Evolutionary conservation across 2,329 filamentous ascomycete genomes (phyloP).

Genomic region (Xylaria sp.): DNA sequence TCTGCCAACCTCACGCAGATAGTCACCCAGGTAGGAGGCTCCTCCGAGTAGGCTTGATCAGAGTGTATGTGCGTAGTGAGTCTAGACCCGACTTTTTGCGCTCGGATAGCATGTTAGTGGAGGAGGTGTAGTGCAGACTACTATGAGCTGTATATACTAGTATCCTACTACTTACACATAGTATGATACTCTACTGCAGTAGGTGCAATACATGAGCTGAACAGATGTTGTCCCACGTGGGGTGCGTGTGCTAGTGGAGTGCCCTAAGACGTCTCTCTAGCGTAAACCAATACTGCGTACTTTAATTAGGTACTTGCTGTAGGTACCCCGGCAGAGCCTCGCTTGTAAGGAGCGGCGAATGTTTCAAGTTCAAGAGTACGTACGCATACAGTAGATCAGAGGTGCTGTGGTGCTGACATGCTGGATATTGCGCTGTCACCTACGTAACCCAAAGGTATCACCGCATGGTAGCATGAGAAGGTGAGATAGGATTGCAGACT

Average conservation of each 20-base stretch:
- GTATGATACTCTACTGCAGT: neutral
- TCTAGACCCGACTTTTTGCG: slow-evolving; percentile 8
- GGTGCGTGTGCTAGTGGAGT: slow-evolving; percentile 5
- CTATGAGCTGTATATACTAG: neutral
- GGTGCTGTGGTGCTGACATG: slow-evolving; percentile 18
- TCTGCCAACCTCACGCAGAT: neutral
- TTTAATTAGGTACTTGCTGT: neutral
- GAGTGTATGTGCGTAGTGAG: slow-evolving; percentile 2
- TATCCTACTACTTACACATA: neutral
- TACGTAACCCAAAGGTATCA: slow-evolving; percentile 18
- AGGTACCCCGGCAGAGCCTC: neutral
- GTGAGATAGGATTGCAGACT: slow-evolving; percentile 14
- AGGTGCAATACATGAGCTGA: slow-evolving; percentile 6
- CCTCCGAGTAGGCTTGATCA: neutral
- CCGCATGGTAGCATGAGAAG: slow-evolving; percentile 24
- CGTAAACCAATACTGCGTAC: too few species aligned
- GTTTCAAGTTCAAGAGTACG: slow-evolving; percentile 9
- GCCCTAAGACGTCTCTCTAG: too few species aligned
- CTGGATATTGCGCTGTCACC: neutral
- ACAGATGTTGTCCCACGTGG: slow-evolving; percentile 2
- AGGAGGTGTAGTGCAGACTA: neutral
- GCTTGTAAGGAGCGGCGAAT: neutral
- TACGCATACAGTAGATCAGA: neutral
- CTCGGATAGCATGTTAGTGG: slow-evolving; percentile 13
- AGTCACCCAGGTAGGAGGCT: neutral